A percentile compares a stretch with the other conserved stretches of the same genome.
Evolutionary conservation across 1,284 basidiomycete species (phyloP).

Genomic region (Malassezia equina): DNA sequence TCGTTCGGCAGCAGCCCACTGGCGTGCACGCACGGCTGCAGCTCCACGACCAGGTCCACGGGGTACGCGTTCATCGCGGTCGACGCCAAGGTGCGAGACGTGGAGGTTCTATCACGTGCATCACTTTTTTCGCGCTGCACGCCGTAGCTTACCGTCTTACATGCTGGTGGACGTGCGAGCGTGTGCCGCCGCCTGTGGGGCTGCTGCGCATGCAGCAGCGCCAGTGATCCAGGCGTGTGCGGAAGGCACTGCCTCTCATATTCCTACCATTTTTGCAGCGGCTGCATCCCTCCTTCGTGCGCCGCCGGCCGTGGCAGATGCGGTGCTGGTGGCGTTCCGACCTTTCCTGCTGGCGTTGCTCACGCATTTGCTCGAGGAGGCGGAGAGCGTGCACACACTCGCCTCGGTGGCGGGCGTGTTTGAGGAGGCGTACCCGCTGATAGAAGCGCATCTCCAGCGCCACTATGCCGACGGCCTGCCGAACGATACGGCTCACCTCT

Average conservation of each 20-base stretch:
- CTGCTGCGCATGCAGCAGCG: background rate
- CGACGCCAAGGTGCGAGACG: background rate
- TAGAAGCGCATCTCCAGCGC: background rate
- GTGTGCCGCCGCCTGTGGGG: conserved; percentile 4
- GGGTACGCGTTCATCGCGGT: conserved; percentile 21
- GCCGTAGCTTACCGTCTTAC: too few relatives aligned
- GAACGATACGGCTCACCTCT: conserved; percentile 16
- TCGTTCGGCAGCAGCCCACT: conserved; percentile 10
- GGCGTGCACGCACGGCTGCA: conserved; percentile 19
- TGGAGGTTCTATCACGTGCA: background rate
- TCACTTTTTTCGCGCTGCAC: background rate
- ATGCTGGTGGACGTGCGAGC: conserved; percentile 4
- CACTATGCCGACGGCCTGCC: conserved; percentile 19
- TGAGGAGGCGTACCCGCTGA: conserved; percentile 20
- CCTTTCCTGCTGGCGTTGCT: conserved; percentile 44
- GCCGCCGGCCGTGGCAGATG: conserved; percentile 26
- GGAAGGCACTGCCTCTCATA: background rate
- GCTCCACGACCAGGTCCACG: conserved; percentile 20
- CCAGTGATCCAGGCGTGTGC: conserved; percentile 1
- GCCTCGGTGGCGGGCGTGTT: conserved; percentile 30
- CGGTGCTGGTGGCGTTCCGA: conserved; percentile 34
- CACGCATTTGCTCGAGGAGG: background rate
- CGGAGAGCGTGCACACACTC: conserved; percentile 21
- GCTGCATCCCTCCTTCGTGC: conserved; percentile 26
- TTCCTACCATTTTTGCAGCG: background rate